Evolutionary conservation across 1,284 basidiomycete species (phyloP).

Genomic region (Laetiporus sulphureus): DNA sequence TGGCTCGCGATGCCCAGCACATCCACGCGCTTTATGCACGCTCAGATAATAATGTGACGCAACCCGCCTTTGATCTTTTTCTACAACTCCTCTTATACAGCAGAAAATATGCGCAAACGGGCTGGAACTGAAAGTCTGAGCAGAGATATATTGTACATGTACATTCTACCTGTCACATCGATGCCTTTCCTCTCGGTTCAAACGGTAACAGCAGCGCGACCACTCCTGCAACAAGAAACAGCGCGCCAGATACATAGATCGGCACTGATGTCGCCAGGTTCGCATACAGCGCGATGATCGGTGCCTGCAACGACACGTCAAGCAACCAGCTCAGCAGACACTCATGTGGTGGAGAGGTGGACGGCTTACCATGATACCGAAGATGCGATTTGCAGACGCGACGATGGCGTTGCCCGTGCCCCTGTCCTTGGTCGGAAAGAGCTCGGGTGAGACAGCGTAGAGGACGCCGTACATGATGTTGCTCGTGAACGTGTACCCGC

Average conservation of each 20-base stretch:
- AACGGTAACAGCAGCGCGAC: conserved; percentile 65
- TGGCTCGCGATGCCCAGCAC: no score
- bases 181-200: conserved; percentile 62
- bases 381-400: conserved; percentile 53
- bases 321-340: neutral
- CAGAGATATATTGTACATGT: no score
- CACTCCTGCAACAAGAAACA: conserved; percentile 57
- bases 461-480: conserved; percentile 73
- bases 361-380: conserved; percentile 50
- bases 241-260: conserved; percentile 61
- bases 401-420: conserved; percentile 69
- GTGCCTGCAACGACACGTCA: conserved; percentile 35
- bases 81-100: no score
- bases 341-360: no score
- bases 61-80: no score
- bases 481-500: conserved; percentile 55
- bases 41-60: no score
- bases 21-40: no score
- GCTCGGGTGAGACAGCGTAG: conserved; percentile 60
- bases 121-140: no score
- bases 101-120: no score
- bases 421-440: conserved; percentile 66
- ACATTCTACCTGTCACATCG: conserved; percentile 39
- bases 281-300: conserved; percentile 60
- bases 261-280: conserved; percentile 57